phyloP scores from a whole-genome alignment of 768 basidiomycete genomes.

The Boletus subcaerulescens region DNA sequence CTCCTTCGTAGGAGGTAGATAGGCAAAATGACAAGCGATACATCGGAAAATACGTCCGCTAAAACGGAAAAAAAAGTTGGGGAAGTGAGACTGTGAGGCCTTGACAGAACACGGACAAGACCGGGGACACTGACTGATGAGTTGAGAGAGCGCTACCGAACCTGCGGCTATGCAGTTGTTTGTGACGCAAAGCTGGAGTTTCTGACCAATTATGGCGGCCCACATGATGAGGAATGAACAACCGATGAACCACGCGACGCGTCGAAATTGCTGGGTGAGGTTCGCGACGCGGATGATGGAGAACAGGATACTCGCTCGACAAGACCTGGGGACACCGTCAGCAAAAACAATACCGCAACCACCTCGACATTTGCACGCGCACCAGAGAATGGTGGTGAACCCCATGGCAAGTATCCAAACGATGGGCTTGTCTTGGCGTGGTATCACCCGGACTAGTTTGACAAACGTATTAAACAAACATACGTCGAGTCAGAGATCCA shows the following conservation, averaged over 20 bases:
- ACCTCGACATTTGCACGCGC: not conserved
- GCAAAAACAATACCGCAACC: not conserved
- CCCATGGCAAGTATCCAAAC: slow-evolving; percentile 14
- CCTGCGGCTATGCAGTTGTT: not conserved
- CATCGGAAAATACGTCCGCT: slow-evolving; percentile 25
- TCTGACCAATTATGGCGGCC: slow-evolving; percentile 17
- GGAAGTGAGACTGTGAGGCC: too few species aligned
- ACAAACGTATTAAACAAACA: not conserved
- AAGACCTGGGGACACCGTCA: slow-evolving; percentile 15
- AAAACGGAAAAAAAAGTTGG: not conserved
- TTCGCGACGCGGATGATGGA: slow-evolving; percentile 22
- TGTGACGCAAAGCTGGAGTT: slow-evolving; percentile 2
- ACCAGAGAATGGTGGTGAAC: slow-evolving; percentile 24
- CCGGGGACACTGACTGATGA: slow-evolving; percentile 18
- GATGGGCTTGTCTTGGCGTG: not conserved
- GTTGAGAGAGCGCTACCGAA: slow-evolving; percentile 14
- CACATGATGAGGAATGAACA: slow-evolving; percentile 25
- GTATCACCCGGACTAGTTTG: not conserved
- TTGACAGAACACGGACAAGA: not conserved
- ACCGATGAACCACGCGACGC: slow-evolving; percentile 6
- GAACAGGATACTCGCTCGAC: slow-evolving; percentile 24
- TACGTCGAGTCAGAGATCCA: too few species aligned
- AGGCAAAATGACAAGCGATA: slow-evolving; percentile 16
- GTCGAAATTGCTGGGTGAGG: slow-evolving; percentile 6
- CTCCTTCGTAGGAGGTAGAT: slow-evolving; percentile 9